Percentiles rank a stretch among this genome's conserved stretches.
These are phyloP conservation scores for Calophaca sinica DNA, from an alignment of 306 rosid genomes.

Conservation along the genomic window DNA sequence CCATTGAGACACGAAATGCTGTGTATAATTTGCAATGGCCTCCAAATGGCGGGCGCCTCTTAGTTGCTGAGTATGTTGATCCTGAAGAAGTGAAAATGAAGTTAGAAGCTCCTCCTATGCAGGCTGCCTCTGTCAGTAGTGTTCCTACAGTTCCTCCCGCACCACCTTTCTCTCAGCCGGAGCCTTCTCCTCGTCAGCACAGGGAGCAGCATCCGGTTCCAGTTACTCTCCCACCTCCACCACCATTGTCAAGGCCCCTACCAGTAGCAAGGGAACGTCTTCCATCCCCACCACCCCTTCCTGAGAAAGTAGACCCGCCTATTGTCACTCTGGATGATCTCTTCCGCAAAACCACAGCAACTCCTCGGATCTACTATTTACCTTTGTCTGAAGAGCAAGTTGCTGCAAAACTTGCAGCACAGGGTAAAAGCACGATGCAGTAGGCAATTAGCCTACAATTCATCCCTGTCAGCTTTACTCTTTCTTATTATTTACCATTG, in stretches of 20 bases:
- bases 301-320: constrained; percentile 76
- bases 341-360: constrained; percentile 86
- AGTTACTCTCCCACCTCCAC: constrained; percentile 59
- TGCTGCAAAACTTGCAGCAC: constrained; percentile 67
- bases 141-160: constrained; percentile 57
- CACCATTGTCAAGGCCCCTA: constrained; percentile 59
- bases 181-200: constrained; percentile 53
- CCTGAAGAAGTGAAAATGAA: constrained; percentile 82
- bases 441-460: constrained; percentile 48
- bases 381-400: constrained; percentile 93
- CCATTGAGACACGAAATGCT: constrained; percentile 84
- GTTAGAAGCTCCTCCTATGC: constrained; percentile 70
- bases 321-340: constrained; percentile 93
- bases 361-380: constrained; percentile 92
- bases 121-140: constrained; percentile 55
- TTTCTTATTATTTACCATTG: constrained; percentile 39
- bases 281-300: constrained; percentile 85
- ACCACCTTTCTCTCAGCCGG: constrained; percentile 57
- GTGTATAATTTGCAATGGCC: constrained; percentile 98
- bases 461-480: constrained; percentile 35
- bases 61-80: constrained; percentile 86
- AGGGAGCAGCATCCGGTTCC: constrained; percentile 55
- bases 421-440: constrained; percentile 58
- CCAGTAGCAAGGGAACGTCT: constrained; percentile 72
- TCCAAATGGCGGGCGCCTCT: constrained; percentile 89